Base-by-base conservation (phyloP, 2,329 filamentous ascomycete genomes). In the Alternaria sp. region DNA sequence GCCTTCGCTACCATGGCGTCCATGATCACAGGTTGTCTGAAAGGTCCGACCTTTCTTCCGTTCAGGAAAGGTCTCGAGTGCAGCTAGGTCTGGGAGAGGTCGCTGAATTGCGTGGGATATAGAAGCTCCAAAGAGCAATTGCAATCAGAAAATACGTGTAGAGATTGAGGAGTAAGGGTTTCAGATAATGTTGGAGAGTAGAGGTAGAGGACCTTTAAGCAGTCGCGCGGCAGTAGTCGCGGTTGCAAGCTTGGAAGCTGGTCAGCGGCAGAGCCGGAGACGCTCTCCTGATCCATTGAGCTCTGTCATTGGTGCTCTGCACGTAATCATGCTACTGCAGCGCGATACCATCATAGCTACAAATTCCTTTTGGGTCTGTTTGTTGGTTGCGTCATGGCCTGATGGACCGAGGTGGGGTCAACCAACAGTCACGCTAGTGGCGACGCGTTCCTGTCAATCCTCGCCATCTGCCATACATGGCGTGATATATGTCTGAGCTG, bases 1-100 rank as follows among this genome's bases (percentile, higher is more conserved):
- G 69, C 45, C 50, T 61, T 63, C 16, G 70, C 43, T 45, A 67
- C 50, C 68, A 73, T 73, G 44, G 69, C 67, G 45, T 73, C 70
- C 70, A 73, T 73, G 22, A 27, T 66, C 53, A 46, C 54, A 54
- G 59, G 18, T 44, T 60, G 36, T 25, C 16, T 36, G 34, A 44
- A 57, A 57, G 48, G 57, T 40, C 53, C 44, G 41, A 44, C 50
- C 54, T 43, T 54, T 57, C 27, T n/a, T 32, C n/a, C 32, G 40
- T 59, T 45, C 4, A 43, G 27, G 40, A 59, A 40, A 54, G 57
- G 22, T 57, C 32, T 50, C 41, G 45, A 44, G 51, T 55, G 51
- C 30, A 55, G 51, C 45, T 46, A 30, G 20, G 45, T 50, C 34
- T 53, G 46, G 56, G 20, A 2, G 36, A 53, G 45, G 45, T 41